Base-by-base conservation (phyloP, 176 grass and related monocot species). In the Luzula sylvatica region DNA sequence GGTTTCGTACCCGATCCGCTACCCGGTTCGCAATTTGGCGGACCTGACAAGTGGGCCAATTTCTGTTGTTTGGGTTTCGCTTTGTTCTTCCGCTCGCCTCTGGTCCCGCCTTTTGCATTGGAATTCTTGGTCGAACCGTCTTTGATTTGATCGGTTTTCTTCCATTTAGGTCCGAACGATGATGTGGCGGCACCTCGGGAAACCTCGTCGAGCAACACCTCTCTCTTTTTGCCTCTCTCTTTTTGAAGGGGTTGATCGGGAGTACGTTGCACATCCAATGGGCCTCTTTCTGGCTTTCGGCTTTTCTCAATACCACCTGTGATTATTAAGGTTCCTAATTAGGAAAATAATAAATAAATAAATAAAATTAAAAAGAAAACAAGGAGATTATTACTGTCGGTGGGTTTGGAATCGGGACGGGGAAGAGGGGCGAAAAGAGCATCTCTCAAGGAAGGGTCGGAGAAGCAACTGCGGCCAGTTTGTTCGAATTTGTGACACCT, bases 1-100 rank as follows among this genome's bases (percentile, higher is more conserved):
- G 15, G 60, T 30, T 64, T 64, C 41, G 44, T 46, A 50, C 60
- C 15, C 28, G 60, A 49, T 47, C 43, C 42, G 17, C 8, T 64
- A 49, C 43, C 60, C 23, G 14, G 15, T 47, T 64, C 60, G 42
- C 25, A 27, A 47, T 63, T 24, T 32, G 72, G 67, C 20, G 87
- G 79, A n/a, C 71, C 69, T 29, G 88, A 94, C 69, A 94, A 54
- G 27, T 94, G 72, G 0, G 65, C 72, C 38, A 87, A 65, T 60
- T 87, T 87, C 61, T 94, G 88, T 61, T 94, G 88, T 74, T 87
- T 94, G 5, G 72, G 69, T 43, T 87, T 94, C 49, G 72, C 65
- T 72, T 94, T 94, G 12, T 72, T 77, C 71, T 87, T 94, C 7
- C 76, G 68, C 27, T 94, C 88, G 1, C 75, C 86, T 65, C 79